phyloP scores from a whole-genome alignment of 768 basidiomycete genomes.

The Mrakia blollopis region DNA sequence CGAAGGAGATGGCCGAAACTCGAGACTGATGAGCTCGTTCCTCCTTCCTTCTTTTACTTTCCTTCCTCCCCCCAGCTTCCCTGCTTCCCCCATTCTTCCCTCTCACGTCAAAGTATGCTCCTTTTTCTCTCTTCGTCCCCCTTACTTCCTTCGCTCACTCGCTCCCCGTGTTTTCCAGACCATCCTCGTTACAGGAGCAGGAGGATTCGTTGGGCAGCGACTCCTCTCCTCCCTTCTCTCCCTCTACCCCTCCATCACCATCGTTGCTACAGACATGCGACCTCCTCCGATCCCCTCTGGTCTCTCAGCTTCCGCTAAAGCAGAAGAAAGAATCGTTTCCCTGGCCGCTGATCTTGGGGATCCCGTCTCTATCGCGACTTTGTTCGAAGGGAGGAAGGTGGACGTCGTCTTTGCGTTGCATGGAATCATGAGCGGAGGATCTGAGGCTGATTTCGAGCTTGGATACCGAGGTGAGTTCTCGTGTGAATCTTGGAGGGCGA shows the following conservation, averaged over 20 bases:
- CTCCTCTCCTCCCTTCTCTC: constrained; percentile 41
- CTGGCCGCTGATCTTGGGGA: constrained; percentile 35
- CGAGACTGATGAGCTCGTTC: not conserved
- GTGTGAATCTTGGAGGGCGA: too few species aligned
- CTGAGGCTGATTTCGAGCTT: constrained; percentile 58
- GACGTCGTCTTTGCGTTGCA: constrained; percentile 31
- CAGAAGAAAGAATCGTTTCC: constrained; percentile 24
- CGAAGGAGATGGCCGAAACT: too few species aligned
- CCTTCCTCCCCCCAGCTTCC: not conserved
- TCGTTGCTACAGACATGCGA: constrained; percentile 43
- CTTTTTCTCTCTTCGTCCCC: not conserved
- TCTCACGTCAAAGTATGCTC: not conserved
- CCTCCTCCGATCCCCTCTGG: constrained; percentile 39
- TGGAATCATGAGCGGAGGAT: constrained; percentile 61
- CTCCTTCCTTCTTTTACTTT: not conserved
- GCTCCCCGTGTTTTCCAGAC: not conserved
- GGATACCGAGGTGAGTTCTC: constrained; percentile 41
- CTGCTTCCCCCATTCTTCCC: not conserved
- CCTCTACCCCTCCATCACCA: constrained; percentile 37
- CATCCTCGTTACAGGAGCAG: too few species aligned
- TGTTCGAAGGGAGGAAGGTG: constrained; percentile 32
- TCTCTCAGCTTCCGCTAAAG: constrained; percentile 26
- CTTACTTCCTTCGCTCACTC: not conserved
- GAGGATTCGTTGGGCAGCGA: constrained; percentile 44
- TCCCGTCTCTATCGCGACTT: constrained; percentile 20